Conservation (phyloP, 73 alveolate species). For the Effrenium voratum region DNA sequence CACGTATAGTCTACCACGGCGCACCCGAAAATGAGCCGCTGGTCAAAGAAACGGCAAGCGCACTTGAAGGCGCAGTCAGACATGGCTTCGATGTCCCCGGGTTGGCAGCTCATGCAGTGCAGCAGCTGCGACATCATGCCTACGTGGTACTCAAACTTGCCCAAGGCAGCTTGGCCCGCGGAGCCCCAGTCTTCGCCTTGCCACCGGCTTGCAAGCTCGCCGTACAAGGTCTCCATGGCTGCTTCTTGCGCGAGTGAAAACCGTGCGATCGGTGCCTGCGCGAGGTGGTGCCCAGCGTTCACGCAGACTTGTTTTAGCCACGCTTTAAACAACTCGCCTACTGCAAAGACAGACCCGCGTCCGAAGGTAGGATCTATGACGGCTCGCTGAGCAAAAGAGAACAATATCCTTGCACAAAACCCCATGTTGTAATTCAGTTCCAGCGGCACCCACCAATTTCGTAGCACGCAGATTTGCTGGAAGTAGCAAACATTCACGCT, state of each 20-base stretch:
- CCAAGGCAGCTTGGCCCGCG: neutral
- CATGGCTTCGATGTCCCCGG: neutral
- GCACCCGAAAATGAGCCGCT: neutral
- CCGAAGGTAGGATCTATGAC: neutral
- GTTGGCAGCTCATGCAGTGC: neutral
- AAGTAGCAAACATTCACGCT: neutral
- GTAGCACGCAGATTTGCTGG: neutral
- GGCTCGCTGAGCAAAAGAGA: neutral
- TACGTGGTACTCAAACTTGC: neutral
- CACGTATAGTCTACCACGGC: neutral
- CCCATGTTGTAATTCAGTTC: neutral
- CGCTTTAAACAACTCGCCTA: neutral
- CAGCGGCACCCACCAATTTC: neutral
- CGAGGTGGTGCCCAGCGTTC: neutral
- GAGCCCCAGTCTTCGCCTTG: neutral
- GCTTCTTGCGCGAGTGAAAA: neutral
- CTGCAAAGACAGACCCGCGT: neutral
- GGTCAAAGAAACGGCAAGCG: neutral
- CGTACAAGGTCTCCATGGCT: neutral
- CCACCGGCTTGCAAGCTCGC: too few relatives aligned
- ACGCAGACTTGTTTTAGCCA: neutral
- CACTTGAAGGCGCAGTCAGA: neutral
- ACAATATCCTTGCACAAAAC: neutral
- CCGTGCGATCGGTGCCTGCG: neutral
- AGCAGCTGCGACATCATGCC: neutral